A percentile compares a stretch with the other conserved stretches of the same genome.
Evolutionary conservation across 306 rosid genomes (phyloP).

Genomic region (Prunus persica): Prunus_persica_NCBIv2 NC_034014.1:9871001-9871500

Average conservation of each 20-base stretch:
- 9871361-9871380: background rate
- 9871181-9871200: background rate
- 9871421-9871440: slow-evolving; percentile 60
- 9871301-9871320: too few relatives aligned
- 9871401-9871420: slow-evolving; percentile 63
- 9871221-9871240: background rate
- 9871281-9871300: too few relatives aligned
- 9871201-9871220: slow-evolving; percentile 13
- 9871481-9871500: slow-evolving; percentile 87
- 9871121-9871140: background rate
- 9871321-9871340: background rate
- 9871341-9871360: background rate
- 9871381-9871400: slow-evolving; percentile 28
- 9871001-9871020: slow-evolving; percentile 53
- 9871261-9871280: too few relatives aligned
- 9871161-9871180: background rate
- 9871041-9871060: slow-evolving; percentile 27
- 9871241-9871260: background rate
- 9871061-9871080: slow-evolving; percentile 86
- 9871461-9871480: slow-evolving; percentile 80
- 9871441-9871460: slow-evolving; percentile 46
- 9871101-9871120: slow-evolving; percentile 4
- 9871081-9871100: slow-evolving; percentile 43
- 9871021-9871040: slow-evolving; percentile 63
- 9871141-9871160: background rate